Evolutionary conservation across 352 stramenopile species (phyloP), one percentile per base, ranked within the genome.

Genomic region (Phytophthora aleatoria): DNA sequence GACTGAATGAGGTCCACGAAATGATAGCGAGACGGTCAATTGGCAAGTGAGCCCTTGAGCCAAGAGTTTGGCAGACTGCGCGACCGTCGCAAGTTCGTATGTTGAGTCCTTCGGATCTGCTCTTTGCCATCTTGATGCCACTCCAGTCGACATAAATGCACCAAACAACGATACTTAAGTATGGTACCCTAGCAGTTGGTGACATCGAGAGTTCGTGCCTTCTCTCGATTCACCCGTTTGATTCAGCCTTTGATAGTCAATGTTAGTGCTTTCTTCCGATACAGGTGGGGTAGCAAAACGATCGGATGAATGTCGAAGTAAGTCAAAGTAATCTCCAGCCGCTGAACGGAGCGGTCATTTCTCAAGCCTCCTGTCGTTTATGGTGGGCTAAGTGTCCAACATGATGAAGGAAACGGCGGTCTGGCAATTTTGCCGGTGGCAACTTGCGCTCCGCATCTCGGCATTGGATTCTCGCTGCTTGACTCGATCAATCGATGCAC

Each of bases 81-180:
- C 42, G 38, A 59, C 39, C 26, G 42, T 64, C 54, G 61, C 36
- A 55, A 50, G n/a, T 49, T 48, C 44, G 52, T 55, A 47, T 55
- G 55, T 42, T 54, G 36, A 51, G 27, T 59, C 39, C 13, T 50
- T 44, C 47, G 39, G 61, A 69, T 69, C 31, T 69, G 61, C 20
- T 48, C 5, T 44, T 39, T 8, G 43, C 44, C 61, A 60, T 65
- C 54, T 60, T 60, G 61, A 65, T 65, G 54, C 61, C 58, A 66
- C 58, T 66, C 30, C 41, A 53, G 30, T 63, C 50, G 41, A 61
- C 50, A 67, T 51, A 61, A 56, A 67, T 50, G 49, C 39, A n/a
- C 26, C 49, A 41, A 20, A 33, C 15, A 41, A 5, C 35, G 12
- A 12, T 20, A 20, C 20, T 20, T 20, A 20, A 20, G 3, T 16